Evolutionary conservation across 768 basidiomycete species (phyloP).

Genomic region (Boletellus sp.): DNA sequence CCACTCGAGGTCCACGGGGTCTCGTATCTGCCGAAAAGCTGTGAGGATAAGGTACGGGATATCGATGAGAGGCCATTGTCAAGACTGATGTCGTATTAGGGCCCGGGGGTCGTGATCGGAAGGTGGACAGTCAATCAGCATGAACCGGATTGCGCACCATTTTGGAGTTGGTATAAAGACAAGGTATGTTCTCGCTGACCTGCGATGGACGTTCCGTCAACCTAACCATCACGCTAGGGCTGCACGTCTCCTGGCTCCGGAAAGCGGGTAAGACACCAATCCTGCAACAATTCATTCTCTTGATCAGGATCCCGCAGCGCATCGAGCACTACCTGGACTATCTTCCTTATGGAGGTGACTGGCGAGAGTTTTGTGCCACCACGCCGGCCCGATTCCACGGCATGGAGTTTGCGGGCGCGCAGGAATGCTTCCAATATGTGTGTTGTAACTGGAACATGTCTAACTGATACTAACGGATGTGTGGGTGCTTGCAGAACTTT

Average conservation of each 20-base stretch:
- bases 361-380: conserved; percentile 33
- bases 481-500: conserved; percentile 5
- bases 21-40: conserved; percentile 14
- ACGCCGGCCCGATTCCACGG: conserved; percentile 27
- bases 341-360: conserved; percentile 26
- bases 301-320: conserved; percentile 9
- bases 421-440: conserved; percentile 22
- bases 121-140: conserved; percentile 24
- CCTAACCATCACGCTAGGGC: conserved; percentile 8
- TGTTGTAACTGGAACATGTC: conserved; percentile 1
- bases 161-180: conserved; percentile 28
- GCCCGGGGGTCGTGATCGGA: conserved; percentile 20
- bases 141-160: conserved; percentile 29
- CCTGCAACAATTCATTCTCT: background rate
- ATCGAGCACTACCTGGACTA: conserved; percentile 30
- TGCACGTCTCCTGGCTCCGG: conserved; percentile 23
- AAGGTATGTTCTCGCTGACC: conserved; percentile 16
- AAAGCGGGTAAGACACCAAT: conserved; percentile 17
- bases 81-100: conserved; percentile 7
- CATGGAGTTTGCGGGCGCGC: conserved; percentile 23
- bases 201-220: background rate
- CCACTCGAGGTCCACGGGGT: conserved; percentile 23
- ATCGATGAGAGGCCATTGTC: background rate
- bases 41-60: conserved; percentile 20
- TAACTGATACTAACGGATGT: background rate